phyloP scores from a whole-genome alignment of 208 protist genomes.

The Tritrichomonas foetus region DNA sequence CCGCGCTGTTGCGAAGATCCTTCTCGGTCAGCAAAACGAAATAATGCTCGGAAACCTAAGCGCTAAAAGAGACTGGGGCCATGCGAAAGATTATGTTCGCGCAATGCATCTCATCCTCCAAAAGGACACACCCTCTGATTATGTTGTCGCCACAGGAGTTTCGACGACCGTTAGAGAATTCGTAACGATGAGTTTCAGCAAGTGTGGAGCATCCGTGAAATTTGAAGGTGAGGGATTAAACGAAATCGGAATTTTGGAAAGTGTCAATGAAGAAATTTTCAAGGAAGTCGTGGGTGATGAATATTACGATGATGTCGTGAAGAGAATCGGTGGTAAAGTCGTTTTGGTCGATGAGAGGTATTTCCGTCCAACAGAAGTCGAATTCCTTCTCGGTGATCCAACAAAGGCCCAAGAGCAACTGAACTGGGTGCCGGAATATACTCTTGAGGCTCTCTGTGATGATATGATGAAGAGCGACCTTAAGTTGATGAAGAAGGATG shows the following conservation, averaged over 20 bases:
- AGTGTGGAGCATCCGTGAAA: constrained; percentile 47
- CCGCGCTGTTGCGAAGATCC: constrained; percentile 75
- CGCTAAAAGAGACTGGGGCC: constrained; percentile 79
- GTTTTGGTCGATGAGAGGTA: constrained; percentile 70
- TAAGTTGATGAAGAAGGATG: not conserved
- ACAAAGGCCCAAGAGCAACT: constrained; percentile 78
- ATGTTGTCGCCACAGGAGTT: constrained; percentile 78
- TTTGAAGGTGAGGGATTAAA: constrained; percentile 63
- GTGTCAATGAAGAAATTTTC: not conserved
- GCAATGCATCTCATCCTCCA: constrained; percentile 88
- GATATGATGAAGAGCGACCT: not conserved
- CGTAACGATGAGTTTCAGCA: constrained; percentile 50
- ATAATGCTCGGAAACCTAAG: constrained; percentile 79
- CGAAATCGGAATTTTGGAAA: constrained; percentile 70
- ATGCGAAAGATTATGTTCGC: constrained; percentile 45
- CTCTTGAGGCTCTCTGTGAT: not conserved
- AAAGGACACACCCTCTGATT: constrained; percentile 73
- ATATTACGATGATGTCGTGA: not conserved
- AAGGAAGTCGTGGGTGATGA: not conserved
- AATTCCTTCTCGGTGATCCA: constrained; percentile 77
- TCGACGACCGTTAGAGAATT: constrained; percentile 71
- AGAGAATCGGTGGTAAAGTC: constrained; percentile 40
- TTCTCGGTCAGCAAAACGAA: constrained; percentile 33
- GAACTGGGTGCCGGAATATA: constrained; percentile 63
- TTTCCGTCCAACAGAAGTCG: constrained; percentile 86